A percentile compares a stretch with the other conserved stretches of the same genome.
Conservation (phyloP, 2,329 filamentous ascomycete genomes). For the Metarhizium robertsii region DNA sequence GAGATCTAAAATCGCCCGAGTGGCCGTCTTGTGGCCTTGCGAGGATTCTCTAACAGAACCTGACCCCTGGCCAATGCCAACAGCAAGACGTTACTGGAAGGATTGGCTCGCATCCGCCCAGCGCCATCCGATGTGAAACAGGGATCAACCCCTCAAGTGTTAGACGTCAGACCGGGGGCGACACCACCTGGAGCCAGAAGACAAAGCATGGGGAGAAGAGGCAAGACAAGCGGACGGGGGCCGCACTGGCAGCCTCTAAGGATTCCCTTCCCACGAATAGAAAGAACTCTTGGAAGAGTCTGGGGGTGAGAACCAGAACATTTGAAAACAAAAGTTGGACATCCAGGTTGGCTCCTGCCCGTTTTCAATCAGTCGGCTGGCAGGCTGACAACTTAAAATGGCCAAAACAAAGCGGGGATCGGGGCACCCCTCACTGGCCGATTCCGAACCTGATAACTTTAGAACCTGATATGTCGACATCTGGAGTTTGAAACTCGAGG, state of each 20-base stretch:
- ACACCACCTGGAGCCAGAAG: not conserved
- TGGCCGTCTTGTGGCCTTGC: not conserved
- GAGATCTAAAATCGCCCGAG: no score
- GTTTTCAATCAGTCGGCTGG: not conserved
- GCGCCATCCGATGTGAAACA: not conserved
- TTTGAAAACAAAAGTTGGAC: no score
- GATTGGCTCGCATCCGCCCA: not conserved
- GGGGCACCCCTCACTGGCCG: no score
- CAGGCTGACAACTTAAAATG: not conserved
- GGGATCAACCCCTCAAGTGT: not conserved
- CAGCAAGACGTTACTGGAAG: not conserved
- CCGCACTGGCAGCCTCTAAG: no score
- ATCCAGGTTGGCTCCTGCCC: not conserved
- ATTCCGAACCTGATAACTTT: not conserved
- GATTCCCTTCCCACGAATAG: no score
- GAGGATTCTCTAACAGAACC: not conserved
- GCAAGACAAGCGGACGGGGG: no score
- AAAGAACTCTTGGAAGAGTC: no score
- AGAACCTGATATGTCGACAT: no score
- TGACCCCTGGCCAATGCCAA: no score
- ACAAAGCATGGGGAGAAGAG: not conserved
- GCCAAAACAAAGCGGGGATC: no score
- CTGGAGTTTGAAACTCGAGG: no score
- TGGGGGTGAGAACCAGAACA: no score
- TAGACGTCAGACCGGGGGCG: not conserved